Evolutionary conservation across 768 basidiomycete genomes (phyloP).

Genomic region (Termitomyces sp.): DNA sequence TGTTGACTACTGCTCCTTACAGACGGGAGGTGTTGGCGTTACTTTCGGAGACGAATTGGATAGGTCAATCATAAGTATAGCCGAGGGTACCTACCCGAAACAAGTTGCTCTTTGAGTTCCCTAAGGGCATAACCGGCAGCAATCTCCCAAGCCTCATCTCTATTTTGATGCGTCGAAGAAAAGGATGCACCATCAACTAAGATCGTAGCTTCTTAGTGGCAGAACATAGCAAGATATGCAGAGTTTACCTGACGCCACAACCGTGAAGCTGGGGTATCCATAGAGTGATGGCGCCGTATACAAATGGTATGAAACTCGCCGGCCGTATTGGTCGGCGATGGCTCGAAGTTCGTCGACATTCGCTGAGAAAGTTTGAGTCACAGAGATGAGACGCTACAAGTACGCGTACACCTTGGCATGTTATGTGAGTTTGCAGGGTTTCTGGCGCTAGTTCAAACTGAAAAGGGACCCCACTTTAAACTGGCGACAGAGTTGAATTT

Average conservation of each 20-base stretch:
- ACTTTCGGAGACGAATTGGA: too few relatives aligned
- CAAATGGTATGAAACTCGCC: not conserved
- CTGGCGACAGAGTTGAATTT: not conserved
- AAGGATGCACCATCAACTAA: not conserved
- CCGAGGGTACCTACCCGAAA: too few relatives aligned
- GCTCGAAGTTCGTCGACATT: not conserved
- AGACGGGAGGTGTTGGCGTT: too few relatives aligned
- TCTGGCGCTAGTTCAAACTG: not conserved
- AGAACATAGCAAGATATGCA: not conserved
- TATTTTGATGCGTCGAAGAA: not conserved
- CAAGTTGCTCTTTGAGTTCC: not conserved
- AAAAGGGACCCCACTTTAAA: not conserved
- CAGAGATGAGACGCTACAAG: not conserved
- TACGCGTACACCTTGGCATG: not conserved
- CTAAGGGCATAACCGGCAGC: not conserved
- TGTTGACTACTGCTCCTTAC: too few relatives aligned
- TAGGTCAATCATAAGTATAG: too few relatives aligned
- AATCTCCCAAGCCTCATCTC: not conserved
- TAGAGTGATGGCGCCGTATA: not conserved
- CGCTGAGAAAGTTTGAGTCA: not conserved
- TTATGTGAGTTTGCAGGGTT: not conserved
- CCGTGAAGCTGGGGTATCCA: not conserved
- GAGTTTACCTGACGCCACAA: not conserved
- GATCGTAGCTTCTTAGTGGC: not conserved
- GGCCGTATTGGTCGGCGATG: not conserved